Conservation (phyloP, 2,329 filamentous ascomycete species). For the Colletotrichum limetticola region DNA sequence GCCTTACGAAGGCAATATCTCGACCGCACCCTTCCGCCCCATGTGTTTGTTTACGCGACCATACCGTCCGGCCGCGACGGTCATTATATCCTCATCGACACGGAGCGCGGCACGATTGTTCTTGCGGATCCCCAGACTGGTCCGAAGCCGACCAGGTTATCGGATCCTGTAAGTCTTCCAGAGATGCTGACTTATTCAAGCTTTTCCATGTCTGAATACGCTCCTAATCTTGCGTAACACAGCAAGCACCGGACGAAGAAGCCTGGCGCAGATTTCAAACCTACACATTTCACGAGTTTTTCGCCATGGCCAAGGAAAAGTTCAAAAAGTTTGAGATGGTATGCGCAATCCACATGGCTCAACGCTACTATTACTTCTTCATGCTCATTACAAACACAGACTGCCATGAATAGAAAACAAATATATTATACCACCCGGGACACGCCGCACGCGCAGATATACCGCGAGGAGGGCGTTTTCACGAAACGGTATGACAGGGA, state of each 20-base stretch:
- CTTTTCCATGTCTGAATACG: neutral
- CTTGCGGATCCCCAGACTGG: neutral
- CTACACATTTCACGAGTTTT: slow-evolving; percentile 12
- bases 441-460: slow-evolving; percentile 2
- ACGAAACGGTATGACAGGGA: slow-evolving; percentile 8
- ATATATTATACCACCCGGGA: neutral
- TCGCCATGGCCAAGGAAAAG: slow-evolving; percentile 11
- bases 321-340: slow-evolving; percentile 10
- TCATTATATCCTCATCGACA: slow-evolving; percentile 12
- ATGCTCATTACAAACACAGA: neutral
- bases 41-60: slow-evolving; percentile 4
- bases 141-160: slow-evolving; percentile 1
- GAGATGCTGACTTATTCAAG: no score
- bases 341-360: neutral
- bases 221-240: neutral
- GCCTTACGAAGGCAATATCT: neutral
- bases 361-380: neutral
- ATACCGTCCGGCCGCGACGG: neutral
- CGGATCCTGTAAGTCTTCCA: neutral
- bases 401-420: neutral
- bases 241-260: slow-evolving; percentile 14
- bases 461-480: slow-evolving; percentile 4
- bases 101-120: slow-evolving; percentile 10
- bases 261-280: slow-evolving; percentile 4
- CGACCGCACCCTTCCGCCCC: neutral